Base-by-base conservation (phyloP, 2,329 filamentous ascomycete genomes). In the Fusarium staphyleae region DNA sequence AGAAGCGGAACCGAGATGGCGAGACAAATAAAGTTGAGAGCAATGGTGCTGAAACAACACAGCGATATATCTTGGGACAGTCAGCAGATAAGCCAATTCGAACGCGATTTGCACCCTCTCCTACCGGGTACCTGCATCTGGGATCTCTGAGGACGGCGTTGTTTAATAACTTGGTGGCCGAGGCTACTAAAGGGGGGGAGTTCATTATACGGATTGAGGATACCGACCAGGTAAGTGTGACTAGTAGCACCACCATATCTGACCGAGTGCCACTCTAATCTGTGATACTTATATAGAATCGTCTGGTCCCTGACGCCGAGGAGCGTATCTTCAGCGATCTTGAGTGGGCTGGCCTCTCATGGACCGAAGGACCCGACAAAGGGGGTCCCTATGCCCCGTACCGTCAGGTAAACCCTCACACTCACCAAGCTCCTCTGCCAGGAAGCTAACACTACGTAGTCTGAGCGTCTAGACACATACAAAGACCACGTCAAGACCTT, bases 141-240 rank as follows among this genome's bases (percentile, higher is more conserved):
- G 95, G 95, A 4, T 96, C 93, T 1, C 74, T 99, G 29, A 83
- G 95, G 52, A 99, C 95, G 0, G 96, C 96, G 0, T 75, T 99
- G n/a, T 98, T 92, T 78, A 98, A 96, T 69, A 97, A 93, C 64
- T 78, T 99, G 4, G 81, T 96, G n/a, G 93, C 95, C 0, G 90
- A 87, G 67, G 86, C 88, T 3, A 96, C 95, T 0, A 68, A 69
- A 3, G 87, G 89, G 4, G 95, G 95, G 6, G 89, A 96, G 71
- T 99, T 99, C 67, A 75, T 99, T 10, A 77, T 99, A 42, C 86
- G 95, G 9, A 87, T 99, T 59, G 95, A 99, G 77, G 95, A 99
- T 72, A 99, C 95, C 4, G 95, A 98, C 74, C 90, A 91, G 81
- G 90, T 92, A 74, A 63, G 80, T 47, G 37, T 8, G 9, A 24